Conservation (phyloP, 129 eudicot genomes). For the Arctium lappa region DNA sequence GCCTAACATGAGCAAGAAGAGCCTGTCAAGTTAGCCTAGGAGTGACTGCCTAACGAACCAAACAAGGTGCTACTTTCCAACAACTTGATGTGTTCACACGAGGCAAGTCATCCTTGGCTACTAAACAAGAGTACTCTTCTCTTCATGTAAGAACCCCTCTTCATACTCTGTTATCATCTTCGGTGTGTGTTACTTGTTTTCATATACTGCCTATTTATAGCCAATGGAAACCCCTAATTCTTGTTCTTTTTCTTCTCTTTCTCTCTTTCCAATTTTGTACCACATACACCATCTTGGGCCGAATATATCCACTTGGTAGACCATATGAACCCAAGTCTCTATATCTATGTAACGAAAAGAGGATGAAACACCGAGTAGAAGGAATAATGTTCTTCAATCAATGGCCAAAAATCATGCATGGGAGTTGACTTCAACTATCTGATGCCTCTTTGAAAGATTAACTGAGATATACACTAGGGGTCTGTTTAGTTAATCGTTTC, state of each 20-base stretch:
- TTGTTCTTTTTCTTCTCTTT: not conserved
- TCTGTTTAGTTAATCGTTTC: not conserved
- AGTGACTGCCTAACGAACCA: not conserved
- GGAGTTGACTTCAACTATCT: constrained; percentile 6
- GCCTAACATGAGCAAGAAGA: not conserved
- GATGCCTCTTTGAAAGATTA: not conserved
- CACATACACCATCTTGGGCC: not conserved
- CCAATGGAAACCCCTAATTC: not conserved
- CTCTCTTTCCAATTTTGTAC: not conserved
- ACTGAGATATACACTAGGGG: not conserved
- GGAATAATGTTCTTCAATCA: constrained; percentile 8
- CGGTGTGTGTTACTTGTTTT: not conserved
- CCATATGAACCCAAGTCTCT: not conserved
- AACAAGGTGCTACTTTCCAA: constrained; percentile 1
- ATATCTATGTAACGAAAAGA: not conserved
- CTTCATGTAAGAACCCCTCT: constrained; percentile 20
- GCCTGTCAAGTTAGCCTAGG: too few relatives aligned
- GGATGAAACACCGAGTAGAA: not conserved
- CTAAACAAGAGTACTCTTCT: constrained; percentile 5
- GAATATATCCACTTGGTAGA: constrained; percentile 17
- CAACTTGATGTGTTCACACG: constrained; percentile 1
- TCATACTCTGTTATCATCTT: not conserved
- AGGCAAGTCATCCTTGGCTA: not conserved
- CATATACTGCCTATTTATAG: constrained; percentile 5
- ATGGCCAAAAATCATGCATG: not conserved